Base-by-base conservation (phyloP, 225 moss, liverwort and hornwort genomes). In the Sphagnum contortum region DNA sequence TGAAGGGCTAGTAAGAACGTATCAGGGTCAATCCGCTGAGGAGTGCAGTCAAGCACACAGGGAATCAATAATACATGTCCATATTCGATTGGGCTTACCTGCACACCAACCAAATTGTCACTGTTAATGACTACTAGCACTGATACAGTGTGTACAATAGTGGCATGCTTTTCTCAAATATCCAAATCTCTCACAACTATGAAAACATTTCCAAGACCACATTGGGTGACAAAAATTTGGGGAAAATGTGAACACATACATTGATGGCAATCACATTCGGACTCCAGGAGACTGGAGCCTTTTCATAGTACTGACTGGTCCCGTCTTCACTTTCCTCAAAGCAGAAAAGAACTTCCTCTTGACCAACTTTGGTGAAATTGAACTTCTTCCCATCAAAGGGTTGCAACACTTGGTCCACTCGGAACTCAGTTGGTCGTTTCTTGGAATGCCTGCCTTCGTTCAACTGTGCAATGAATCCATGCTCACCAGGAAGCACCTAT, bases 41-140 rank as follows among this genome's bases (percentile, higher is more conserved):
- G 90, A 70, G 90, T 71, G 12, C 57, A 67, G 49, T 90, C 90
- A 74, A 83, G 65, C 6, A 92, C 85, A 6, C 80, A 79, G 44
- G 96, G 92, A 47, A 98, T 77, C 45, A 98, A 80, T 11, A 98
- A 68, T 2, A 98, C 80, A 45, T 98, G 92, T 9, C 96, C 96
- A 54, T 87, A 92, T 48, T 98, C 92, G 55, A 98, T 98, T 12
- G 96, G 96, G 67, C 92, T 98, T 5, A 98, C 96, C 95, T 96
- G 83, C 57, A 80, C 6, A 45, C 48, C 29, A 29, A 1, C 29
- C 29, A 29, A 29, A 29, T 29, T 29, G 29, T 29, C 29, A 29
- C 29, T 29, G 29, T 29, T 29, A 29, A 29, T 29, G 29, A 29
- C 29, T 29, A 1, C 29, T 29, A 29, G 29, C 29, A 29, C 29